Percentiles rank a stretch among this genome's conserved stretches.
phyloP scores from a whole-genome alignment of 2,329 filamentous ascomycete species.

The Hirsutella rhossiliensis region DNA sequence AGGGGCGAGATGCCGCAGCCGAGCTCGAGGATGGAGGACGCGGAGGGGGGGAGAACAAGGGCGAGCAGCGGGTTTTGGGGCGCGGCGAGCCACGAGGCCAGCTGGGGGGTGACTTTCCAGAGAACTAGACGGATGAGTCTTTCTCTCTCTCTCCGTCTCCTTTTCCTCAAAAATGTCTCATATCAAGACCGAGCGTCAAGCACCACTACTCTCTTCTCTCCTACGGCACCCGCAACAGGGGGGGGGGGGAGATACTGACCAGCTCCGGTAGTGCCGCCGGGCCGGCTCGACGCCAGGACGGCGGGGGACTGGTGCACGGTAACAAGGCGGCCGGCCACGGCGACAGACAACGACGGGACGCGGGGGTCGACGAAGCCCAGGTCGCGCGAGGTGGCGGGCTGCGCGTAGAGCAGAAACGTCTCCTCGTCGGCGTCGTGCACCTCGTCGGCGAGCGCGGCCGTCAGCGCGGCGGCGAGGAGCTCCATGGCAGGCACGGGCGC shows the following conservation, averaged over 20 bases:
- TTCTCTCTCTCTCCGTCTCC: background rate
- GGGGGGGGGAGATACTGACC: conserved; percentile 19
- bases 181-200: too few species aligned
- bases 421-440: conserved; percentile 48
- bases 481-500: too few species aligned
- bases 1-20: conserved; percentile 82
- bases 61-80: conserved; percentile 50
- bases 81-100: conserved; percentile 68
- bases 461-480: conserved; percentile 11
- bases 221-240: too few species aligned
- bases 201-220: too few species aligned
- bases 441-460: conserved; percentile 26
- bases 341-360: conserved; percentile 51
- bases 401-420: conserved; percentile 77
- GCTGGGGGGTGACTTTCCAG: conserved; percentile 79
- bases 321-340: conserved; percentile 57
- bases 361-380: conserved; percentile 77
- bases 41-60: conserved; percentile 31
- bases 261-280: conserved; percentile 44
- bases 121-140: conserved; percentile 43
- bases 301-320: conserved; percentile 74
- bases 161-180: background rate
- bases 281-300: conserved; percentile 64
- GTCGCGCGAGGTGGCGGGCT: conserved; percentile 58
- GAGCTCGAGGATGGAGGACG: conserved; percentile 60